Conservation (phyloP, 768 basidiomycete species). For the Boletus tylopilopsis region DNA sequence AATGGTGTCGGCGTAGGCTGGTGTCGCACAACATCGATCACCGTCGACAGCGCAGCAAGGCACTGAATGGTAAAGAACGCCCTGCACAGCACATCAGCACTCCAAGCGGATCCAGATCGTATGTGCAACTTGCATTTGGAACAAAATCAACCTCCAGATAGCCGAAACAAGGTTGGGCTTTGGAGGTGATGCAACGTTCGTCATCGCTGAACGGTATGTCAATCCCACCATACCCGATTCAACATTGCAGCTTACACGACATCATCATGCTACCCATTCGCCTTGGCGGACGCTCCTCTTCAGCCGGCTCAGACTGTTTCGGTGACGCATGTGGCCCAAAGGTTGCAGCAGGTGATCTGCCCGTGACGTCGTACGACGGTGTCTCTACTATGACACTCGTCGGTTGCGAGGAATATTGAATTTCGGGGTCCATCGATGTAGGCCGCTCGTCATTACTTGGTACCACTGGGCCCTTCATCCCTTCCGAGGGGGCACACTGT, state of each 20-base stretch:
- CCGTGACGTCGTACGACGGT: neutral
- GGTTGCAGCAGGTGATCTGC: neutral
- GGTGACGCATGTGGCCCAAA: no score
- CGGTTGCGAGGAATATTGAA: neutral
- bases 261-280: neutral
- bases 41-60: constrained; percentile 46
- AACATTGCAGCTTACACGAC: constrained; percentile 8
- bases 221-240: neutral
- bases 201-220: constrained; percentile 5
- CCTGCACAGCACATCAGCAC: constrained; percentile 22
- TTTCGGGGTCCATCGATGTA: constrained; percentile 5
- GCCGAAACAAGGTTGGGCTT: constrained; percentile 34
- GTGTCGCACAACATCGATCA: constrained; percentile 45
- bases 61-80: constrained; percentile 44
- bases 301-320: neutral
- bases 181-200: neutral
- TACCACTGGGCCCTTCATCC: constrained; percentile 12
- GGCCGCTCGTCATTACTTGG: constrained; percentile 22
- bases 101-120: neutral
- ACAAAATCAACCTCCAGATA: constrained; percentile 51
- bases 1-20: constrained; percentile 45
- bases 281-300: neutral
- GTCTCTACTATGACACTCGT: neutral
- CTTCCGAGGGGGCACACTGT: neutral
- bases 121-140: constrained; percentile 42